These are phyloP conservation scores for Aurantiochytrium sp. DNA, from an alignment of 108 stramenopile species.

Conservation along the genomic window DNA sequence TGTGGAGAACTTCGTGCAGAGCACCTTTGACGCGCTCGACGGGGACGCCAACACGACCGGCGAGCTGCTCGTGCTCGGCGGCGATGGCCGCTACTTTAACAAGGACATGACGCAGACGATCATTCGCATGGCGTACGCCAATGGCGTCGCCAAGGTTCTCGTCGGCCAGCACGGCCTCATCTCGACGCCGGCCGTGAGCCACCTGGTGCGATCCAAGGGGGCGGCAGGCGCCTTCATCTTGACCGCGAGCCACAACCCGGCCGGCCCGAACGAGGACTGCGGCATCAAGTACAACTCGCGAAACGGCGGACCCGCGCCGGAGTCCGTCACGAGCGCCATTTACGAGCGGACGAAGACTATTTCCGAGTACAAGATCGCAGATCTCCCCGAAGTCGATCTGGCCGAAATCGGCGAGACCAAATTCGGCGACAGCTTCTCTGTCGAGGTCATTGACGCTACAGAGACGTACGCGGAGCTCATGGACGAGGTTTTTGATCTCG, in stretches of 20 bases:
- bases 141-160: slow-evolving; percentile 82
- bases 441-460: slow-evolving; percentile 79
- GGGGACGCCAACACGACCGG: slow-evolving; percentile 63
- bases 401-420: slow-evolving; percentile 59
- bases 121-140: slow-evolving; percentile 88
- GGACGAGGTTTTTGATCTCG: slow-evolving; percentile 92
- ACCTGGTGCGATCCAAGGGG: slow-evolving; percentile 88
- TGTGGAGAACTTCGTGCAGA: slow-evolving; percentile 97
- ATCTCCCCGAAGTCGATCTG: slow-evolving; percentile 84
- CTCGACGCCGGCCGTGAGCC: slow-evolving; percentile 94
- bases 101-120: slow-evolving; percentile 87
- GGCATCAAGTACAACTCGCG: slow-evolving; percentile 99
- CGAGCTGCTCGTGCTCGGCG: slow-evolving; percentile 86
- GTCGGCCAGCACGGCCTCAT: slow-evolving; percentile 91
- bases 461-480: slow-evolving; percentile 77
- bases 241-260: slow-evolving; percentile 99
- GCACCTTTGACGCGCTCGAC: slow-evolving; percentile 78
- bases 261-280: slow-evolving; percentile 96
- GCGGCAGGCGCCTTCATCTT: slow-evolving; percentile 95
- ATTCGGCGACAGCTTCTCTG: slow-evolving; percentile 62
- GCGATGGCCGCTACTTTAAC: slow-evolving; percentile 98
- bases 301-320: slow-evolving; percentile 96
- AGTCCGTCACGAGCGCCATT: slow-evolving; percentile 78
- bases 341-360: slow-evolving; percentile 78
- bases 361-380: slow-evolving; percentile 80